Evolutionary conservation across 2,329 filamentous ascomycete species (phyloP).

Genomic region (Aureobasidium leucospermi): DNA sequence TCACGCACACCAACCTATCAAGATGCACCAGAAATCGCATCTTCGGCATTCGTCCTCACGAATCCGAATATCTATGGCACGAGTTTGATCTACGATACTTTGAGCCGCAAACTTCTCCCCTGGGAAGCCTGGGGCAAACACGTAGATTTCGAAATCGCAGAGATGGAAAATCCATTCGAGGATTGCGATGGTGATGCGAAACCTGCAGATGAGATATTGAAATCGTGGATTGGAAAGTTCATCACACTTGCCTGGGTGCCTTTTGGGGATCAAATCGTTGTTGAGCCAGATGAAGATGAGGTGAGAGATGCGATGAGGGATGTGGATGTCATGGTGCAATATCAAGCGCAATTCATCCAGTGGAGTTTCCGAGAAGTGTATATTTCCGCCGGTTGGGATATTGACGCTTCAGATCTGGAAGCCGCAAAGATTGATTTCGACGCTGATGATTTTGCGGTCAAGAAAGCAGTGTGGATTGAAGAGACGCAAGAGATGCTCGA

Average conservation of each 20-base stretch:
- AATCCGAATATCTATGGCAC: not conserved
- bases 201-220: not conserved
- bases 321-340: not conserved
- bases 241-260: constrained; percentile 4
- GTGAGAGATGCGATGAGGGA: not conserved
- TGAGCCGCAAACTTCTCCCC: not conserved
- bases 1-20: not conserved
- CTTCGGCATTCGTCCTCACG: not conserved
- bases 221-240: not conserved
- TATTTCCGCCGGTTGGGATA: not conserved
- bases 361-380: not conserved
- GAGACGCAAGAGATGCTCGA: not conserved
- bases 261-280: not conserved
- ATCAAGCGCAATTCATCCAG: not conserved
- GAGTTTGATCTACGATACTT: constrained; percentile 2
- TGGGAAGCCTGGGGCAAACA: not conserved
- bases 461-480: not conserved
- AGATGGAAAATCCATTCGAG: not conserved
- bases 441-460: not conserved
- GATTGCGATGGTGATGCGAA: not conserved
- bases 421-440: not conserved
- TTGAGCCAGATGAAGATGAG: not conserved
- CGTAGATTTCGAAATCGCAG: not conserved
- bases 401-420: constrained; percentile 16
- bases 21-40: not conserved